Percentiles rank a stretch among this genome's conserved stretches.
Evolutionary conservation across 345 rosid genomes (phyloP).

Genomic region (Hibiscus mutabilis): DNA sequence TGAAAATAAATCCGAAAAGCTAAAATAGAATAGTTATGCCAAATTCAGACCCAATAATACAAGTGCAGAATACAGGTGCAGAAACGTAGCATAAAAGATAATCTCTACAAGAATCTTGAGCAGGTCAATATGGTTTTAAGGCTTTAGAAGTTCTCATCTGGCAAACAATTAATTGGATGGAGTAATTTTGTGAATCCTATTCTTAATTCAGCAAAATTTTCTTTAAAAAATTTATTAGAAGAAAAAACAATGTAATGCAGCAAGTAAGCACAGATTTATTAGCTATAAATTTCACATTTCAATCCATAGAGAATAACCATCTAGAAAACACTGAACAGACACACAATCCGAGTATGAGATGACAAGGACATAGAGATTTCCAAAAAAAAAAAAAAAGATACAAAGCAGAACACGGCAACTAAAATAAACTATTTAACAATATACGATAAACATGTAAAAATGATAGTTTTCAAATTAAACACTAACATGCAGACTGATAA

Average conservation of each 20-base stretch:
- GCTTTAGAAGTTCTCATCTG: background rate
- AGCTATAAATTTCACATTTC: background rate
- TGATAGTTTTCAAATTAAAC: background rate
- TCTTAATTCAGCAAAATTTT: background rate
- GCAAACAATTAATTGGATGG: background rate
- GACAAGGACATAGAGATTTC: background rate
- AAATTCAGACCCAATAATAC: background rate
- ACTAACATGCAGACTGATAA: background rate
- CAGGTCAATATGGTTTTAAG: background rate
- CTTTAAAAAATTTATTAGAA: background rate
- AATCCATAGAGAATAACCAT: background rate
- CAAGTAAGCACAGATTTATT: background rate
- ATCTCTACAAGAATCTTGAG: background rate
- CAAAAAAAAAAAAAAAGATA: background rate
- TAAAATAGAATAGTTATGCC: background rate
- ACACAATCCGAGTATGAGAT: background rate
- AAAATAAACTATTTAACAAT: background rate
- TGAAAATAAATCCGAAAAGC: background rate
- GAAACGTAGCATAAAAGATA: background rate
- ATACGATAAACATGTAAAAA: background rate
- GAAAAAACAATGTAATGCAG: background rate
- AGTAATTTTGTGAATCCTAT: background rate
- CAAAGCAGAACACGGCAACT: background rate
- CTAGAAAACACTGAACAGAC: background rate
- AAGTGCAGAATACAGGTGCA: background rate